phyloP scores from a whole-genome alignment of 2,329 filamentous ascomycete species.

The Alternaria burnsii region DNA sequence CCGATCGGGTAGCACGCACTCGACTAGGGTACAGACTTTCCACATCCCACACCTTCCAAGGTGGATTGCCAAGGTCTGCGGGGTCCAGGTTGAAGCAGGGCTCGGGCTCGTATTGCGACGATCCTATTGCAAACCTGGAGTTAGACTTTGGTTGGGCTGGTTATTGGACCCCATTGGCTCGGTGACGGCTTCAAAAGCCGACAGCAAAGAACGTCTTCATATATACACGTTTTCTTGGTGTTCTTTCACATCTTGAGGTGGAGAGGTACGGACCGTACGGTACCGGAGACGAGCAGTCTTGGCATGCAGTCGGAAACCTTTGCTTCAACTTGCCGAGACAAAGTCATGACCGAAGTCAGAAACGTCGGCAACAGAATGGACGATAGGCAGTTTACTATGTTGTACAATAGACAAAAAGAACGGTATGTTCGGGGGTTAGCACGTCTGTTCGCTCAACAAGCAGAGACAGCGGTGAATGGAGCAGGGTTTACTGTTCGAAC shows the following conservation, averaged over 20 bases:
- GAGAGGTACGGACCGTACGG: background rate
- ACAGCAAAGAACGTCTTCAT: background rate
- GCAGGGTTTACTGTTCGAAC: background rate
- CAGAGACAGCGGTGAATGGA: background rate
- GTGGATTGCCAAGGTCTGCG: background rate
- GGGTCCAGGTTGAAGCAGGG: background rate
- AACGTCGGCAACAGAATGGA: too few relatives aligned
- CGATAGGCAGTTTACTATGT: too few relatives aligned
- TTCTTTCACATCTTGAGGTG: background rate
- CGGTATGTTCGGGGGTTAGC: background rate
- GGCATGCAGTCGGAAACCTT: background rate
- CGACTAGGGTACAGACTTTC: background rate
- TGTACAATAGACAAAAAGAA: background rate
- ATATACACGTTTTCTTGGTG: background rate
- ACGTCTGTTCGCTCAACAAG: background rate
- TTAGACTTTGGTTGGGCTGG: background rate
- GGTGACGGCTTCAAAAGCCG: background rate
- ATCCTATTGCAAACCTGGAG: background rate
- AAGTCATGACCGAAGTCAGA: background rate
- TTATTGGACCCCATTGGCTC: background rate
- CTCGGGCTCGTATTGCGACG: background rate
- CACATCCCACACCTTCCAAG: background rate
- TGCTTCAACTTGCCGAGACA: background rate
- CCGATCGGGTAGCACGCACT: background rate
- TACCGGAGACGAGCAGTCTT: background rate